Conservation (phyloP, 352 stramenopile genomes). For the Aphanomyces cochlioides region DNA sequence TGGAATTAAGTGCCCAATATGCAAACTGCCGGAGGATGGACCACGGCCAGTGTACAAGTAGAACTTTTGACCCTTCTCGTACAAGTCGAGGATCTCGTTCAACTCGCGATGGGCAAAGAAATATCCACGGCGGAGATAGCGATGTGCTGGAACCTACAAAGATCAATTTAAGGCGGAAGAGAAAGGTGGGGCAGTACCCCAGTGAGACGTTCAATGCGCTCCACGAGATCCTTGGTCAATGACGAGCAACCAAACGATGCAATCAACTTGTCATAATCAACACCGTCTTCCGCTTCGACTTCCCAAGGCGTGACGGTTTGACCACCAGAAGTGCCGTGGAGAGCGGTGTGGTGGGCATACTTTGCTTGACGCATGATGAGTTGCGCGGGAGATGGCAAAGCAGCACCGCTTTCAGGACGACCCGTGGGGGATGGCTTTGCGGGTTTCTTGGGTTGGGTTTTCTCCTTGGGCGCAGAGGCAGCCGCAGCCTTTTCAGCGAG, state of each 20-base stretch:
- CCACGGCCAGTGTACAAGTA: slow-evolving; percentile 99
- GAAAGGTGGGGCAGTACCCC: slow-evolving; percentile 40
- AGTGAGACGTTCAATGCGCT: slow-evolving; percentile 94
- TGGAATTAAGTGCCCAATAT: slow-evolving; percentile 99
- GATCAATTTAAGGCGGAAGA: background rate
- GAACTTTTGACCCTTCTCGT: slow-evolving; percentile 96
- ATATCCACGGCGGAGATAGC: slow-evolving; percentile 96
- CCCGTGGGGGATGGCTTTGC: slow-evolving; percentile 67
- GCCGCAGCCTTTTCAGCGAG: slow-evolving; percentile 55
- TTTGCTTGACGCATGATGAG: slow-evolving; percentile 66
- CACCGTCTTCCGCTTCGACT: slow-evolving; percentile 91
- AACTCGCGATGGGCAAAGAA: slow-evolving; percentile 99
- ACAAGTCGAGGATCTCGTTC: slow-evolving; percentile 91
- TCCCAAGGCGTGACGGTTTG: slow-evolving; percentile 92
- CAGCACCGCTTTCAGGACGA: slow-evolving; percentile 57
- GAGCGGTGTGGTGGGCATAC: slow-evolving; percentile 65
- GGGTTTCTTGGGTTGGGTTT: slow-evolving; percentile 43
- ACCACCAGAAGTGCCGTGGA: slow-evolving; percentile 44
- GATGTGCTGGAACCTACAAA: slow-evolving; percentile 63
- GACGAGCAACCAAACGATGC: slow-evolving; percentile 96
- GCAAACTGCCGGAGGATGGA: slow-evolving; percentile 95
- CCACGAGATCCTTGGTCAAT: slow-evolving; percentile 92
- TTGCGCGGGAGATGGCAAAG: slow-evolving; percentile 52
- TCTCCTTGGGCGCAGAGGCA: slow-evolving; percentile 49
- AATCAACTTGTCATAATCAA: slow-evolving; percentile 99